Percentiles rank a stretch among this genome's conserved stretches.
Evolutionary conservation across 441 rosid species (phyloP).

Genomic region (Jatropha podagrica): DNA sequence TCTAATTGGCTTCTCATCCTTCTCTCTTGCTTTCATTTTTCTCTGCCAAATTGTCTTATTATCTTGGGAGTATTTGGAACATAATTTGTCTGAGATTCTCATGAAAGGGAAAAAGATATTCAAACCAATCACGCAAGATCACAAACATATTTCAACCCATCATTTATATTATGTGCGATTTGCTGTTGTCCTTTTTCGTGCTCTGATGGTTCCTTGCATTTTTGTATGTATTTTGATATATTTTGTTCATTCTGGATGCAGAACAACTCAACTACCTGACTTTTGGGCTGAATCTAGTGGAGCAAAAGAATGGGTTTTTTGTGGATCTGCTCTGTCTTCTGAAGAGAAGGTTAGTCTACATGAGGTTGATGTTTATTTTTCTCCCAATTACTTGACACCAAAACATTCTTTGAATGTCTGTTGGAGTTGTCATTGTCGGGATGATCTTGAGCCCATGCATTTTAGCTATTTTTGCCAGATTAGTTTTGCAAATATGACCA

Average conservation of each 20-base stretch:
- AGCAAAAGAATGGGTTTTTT: slow-evolving; percentile 55
- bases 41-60: neutral
- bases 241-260: slow-evolving; percentile 29
- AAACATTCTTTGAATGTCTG: neutral
- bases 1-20: neutral
- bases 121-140: too few species aligned
- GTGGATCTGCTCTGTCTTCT: slow-evolving; percentile 84
- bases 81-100: neutral
- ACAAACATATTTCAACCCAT: too few species aligned
- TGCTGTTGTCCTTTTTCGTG: neutral
- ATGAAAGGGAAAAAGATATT: too few species aligned
- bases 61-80: neutral
- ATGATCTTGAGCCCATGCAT: neutral
- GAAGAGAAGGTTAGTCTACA: slow-evolving; percentile 65
- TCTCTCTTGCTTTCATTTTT: neutral
- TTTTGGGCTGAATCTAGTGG: slow-evolving; percentile 28
- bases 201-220: neutral
- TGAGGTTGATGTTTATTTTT: neutral
- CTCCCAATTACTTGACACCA: neutral
- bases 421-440: neutral
- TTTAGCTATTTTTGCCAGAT: neutral
- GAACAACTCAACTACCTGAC: slow-evolving; percentile 36
- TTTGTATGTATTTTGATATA: neutral
- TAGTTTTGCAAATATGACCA: neutral
- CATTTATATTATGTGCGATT: too few species aligned